Evolutionary conservation across 2,329 filamentous ascomycete genomes (phyloP).

Genomic region (Claviceps maximensis): DNA sequence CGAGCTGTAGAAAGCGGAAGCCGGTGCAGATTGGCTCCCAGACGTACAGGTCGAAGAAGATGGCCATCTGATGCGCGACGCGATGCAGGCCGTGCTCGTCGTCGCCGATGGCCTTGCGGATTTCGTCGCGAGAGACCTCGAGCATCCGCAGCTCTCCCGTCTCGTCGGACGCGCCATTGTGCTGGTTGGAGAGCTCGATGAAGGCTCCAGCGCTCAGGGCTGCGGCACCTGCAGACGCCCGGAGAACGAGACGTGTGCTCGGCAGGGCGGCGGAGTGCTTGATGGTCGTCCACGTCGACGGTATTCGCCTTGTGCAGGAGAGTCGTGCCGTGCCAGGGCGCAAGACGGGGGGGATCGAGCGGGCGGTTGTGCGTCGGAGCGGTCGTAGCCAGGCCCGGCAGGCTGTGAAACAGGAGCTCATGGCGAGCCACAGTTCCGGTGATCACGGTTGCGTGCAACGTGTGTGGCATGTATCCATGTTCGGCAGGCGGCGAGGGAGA

Average conservation of each 20-base stretch:
- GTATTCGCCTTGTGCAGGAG: constrained; percentile 13
- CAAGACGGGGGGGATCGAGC: constrained; percentile 9
- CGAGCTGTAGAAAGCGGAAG: constrained; percentile 74
- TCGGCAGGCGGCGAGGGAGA: constrained; percentile 2
- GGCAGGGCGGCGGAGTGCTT: not conserved
- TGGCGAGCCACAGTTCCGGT: constrained; percentile 20
- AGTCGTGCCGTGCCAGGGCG: constrained; percentile 15
- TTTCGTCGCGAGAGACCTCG: constrained; percentile 63
- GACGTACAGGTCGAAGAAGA: constrained; percentile 60
- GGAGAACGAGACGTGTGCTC: constrained; percentile 18
- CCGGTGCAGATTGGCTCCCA: constrained; percentile 81
- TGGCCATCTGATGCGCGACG: constrained; percentile 43
- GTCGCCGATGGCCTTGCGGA: constrained; percentile 53
- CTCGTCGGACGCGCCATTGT: constrained; percentile 35
- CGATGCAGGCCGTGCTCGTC: constrained; percentile 46
- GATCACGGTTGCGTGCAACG: constrained; percentile 1
- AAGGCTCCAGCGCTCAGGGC: constrained; percentile 43
- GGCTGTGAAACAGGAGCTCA: constrained; percentile 31
- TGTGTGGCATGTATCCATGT: constrained; percentile 9
- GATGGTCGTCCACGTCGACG: constrained; percentile 10
- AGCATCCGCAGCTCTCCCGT: constrained; percentile 83
- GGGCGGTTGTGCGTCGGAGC: constrained; percentile 17
- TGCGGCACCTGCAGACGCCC: constrained; percentile 27
- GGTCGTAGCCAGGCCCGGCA: constrained; percentile 31
- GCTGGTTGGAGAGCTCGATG: constrained; percentile 42